Conservation (phyloP, 805 yeast genomes). For the Zygosaccharomyces gambellarensis region DNA sequence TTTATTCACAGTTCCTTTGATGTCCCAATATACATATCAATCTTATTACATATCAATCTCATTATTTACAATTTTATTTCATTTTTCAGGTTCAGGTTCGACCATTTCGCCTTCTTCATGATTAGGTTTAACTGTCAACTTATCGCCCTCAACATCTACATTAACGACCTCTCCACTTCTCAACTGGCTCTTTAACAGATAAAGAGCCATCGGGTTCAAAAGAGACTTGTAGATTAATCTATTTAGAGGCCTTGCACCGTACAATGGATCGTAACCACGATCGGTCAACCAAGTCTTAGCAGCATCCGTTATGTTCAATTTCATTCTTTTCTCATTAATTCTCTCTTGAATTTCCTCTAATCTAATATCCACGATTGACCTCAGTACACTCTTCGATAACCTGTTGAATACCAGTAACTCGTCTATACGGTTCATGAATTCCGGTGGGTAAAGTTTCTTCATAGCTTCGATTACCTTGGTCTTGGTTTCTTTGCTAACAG, state of each 20-base stretch:
- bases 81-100: constrained; percentile 22
- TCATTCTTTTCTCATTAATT: constrained; percentile 71
- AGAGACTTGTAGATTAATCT: constrained; percentile 77
- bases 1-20: too few relatives aligned
- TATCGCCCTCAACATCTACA: constrained; percentile 43
- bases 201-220: constrained; percentile 83
- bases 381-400: constrained; percentile 67
- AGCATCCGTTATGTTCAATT: constrained; percentile 47
- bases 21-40: too few relatives aligned
- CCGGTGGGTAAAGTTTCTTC: constrained; percentile 81
- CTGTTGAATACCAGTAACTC: constrained; percentile 92
- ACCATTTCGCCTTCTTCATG: constrained; percentile 36
- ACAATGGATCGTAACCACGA: constrained; percentile 83
- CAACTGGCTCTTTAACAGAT: constrained; percentile 75
- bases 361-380: constrained; percentile 80
- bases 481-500: constrained; percentile 51
- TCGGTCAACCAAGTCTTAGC: constrained; percentile 78
- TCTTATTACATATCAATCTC: not conserved
- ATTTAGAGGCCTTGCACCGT: constrained; percentile 96
- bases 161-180: constrained; percentile 51
- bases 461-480: constrained; percentile 60
- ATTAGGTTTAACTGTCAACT: constrained; percentile 44
- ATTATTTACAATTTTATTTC: not conserved
- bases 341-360: constrained; percentile 76
- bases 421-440: constrained; percentile 89